Base-by-base conservation (phyloP, 139 green algal genomes). In the Micromonas pusilla region DNA sequence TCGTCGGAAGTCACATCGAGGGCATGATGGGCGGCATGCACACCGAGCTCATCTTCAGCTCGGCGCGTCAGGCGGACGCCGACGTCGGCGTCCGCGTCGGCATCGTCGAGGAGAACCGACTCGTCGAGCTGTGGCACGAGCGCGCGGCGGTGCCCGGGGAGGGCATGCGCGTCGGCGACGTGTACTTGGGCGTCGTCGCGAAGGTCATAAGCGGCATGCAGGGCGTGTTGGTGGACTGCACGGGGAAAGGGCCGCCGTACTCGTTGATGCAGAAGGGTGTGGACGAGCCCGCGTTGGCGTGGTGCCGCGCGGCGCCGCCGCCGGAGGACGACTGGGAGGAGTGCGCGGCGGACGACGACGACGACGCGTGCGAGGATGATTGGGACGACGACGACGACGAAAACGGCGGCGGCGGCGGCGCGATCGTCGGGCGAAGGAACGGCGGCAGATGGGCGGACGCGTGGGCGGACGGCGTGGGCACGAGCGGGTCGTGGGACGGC, bases 121-220 rank as follows among this genome's bases (percentile, higher is more conserved):
- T 75, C 37, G 68, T 75, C 21, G 68, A 75, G 30, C 25, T 75
- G 1, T 75, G 68, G 68, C 38, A 60, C 37, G 68, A 75, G 6
- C 68, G 62, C 37, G 68, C 34, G 34, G 53, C 68, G 26, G 68
- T 62, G 53, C 37, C 38, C 2, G 68, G 68, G 6, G 62, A 75
- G 38, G 68, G 68, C 36, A 75, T 75, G 68, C 68, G 68, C 68
- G 68, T 75, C 26, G 68, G 68, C 19, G 68, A 75, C 37, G 30
- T 75, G 3, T 75, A 75, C 37, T 5, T 75, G 2, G 68, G 68
- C 16, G 31, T n/a, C 2, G 68, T 75, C 37, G 33, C 37, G 20
- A 60, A 62, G 30, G 68, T 75, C 23, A 75, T 75, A 3, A 75
- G 38, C 9, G 68, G 68, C 23, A 75, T 75, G 68, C 37, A 75